phyloP scores from a whole-genome alignment of 2,329 filamentous ascomycete genomes.

The Fusarium sp. region DNA sequence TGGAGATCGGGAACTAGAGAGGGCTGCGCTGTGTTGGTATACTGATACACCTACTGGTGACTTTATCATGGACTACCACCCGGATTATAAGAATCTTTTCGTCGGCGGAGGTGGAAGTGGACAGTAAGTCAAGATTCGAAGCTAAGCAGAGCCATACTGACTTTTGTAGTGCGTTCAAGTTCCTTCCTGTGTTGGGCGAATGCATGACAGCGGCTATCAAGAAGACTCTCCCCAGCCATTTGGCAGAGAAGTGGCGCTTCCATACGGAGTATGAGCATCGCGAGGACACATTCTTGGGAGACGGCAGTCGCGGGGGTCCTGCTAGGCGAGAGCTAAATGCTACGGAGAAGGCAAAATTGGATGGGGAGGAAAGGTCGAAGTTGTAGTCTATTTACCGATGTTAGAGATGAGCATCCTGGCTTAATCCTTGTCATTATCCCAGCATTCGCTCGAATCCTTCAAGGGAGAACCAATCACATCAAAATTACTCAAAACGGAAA shows the following conservation, averaged over 20 bases:
- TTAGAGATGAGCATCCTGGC: not conserved
- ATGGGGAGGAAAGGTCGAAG: not conserved
- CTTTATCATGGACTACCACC: constrained; percentile 42
- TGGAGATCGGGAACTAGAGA: constrained; percentile 19
- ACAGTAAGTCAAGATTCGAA: constrained; percentile 19
- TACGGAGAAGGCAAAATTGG: constrained; percentile 12
- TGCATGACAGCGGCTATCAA: constrained; percentile 20
- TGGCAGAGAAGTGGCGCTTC: constrained; percentile 35
- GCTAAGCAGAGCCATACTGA: fast-evolving
- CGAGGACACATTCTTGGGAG: constrained; percentile 27
- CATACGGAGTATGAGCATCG: constrained; percentile 27
- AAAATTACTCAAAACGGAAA: not conserved
- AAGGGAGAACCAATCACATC: not conserved
- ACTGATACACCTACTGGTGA: constrained; percentile 39
- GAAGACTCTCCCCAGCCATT: constrained; percentile 2
- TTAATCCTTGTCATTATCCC: not conserved
- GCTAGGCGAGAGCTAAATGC: constrained; percentile 14
- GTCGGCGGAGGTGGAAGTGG: constrained; percentile 36
- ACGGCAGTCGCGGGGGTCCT: constrained; percentile 37
- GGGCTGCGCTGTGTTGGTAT: constrained; percentile 36
- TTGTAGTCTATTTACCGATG: not conserved
- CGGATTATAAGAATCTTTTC: constrained; percentile 37
- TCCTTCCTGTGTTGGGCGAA: constrained; percentile 33
- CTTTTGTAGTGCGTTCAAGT: constrained; percentile 33
- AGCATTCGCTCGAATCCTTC: not conserved